Evolutionary conservation across 2,329 filamentous ascomycete species (phyloP).

Genomic region (Thelonectria blattea): DNA sequence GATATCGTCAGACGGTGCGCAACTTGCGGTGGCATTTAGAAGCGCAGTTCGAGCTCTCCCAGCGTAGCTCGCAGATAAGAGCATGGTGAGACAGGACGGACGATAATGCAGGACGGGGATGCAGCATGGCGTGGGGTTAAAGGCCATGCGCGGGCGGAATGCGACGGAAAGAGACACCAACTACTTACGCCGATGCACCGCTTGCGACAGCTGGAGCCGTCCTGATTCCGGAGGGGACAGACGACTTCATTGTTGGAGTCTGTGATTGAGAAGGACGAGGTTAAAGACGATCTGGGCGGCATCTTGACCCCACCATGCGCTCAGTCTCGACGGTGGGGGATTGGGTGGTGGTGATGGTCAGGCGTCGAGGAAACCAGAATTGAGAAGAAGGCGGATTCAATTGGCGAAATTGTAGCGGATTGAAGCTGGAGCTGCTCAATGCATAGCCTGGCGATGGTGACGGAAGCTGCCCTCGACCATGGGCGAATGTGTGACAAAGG

Average conservation of each 20-base stretch:
- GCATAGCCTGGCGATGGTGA: constrained; percentile 28
- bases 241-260: constrained; percentile 96
- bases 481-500: constrained; percentile 35
- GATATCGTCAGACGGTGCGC: constrained; percentile 33
- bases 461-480: constrained; percentile 34
- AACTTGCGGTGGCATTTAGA: constrained; percentile 20
- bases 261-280: constrained; percentile 88
- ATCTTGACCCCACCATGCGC: constrained; percentile 72
- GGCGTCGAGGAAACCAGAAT: constrained; percentile 24
- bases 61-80: constrained; percentile 23
- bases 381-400: constrained; percentile 37
- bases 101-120: constrained; percentile 24
- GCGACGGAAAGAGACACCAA: constrained; percentile 17
- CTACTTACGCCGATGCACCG: constrained; percentile 94
- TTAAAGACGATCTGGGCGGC: constrained; percentile 87
- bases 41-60: constrained; percentile 17
- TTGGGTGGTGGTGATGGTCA: constrained; percentile 10
- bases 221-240: constrained; percentile 93
- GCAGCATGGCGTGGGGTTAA: constrained; percentile 14
- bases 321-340: constrained; percentile 35
- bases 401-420: constrained; percentile 37
- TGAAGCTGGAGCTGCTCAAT: constrained; percentile 37
- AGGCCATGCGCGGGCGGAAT: background rate
- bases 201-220: constrained; percentile 96
- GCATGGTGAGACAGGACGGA: constrained; percentile 38